Conservation (phyloP, 805 yeast genomes). For the Maudiozyma pseudohumilis region DNA sequence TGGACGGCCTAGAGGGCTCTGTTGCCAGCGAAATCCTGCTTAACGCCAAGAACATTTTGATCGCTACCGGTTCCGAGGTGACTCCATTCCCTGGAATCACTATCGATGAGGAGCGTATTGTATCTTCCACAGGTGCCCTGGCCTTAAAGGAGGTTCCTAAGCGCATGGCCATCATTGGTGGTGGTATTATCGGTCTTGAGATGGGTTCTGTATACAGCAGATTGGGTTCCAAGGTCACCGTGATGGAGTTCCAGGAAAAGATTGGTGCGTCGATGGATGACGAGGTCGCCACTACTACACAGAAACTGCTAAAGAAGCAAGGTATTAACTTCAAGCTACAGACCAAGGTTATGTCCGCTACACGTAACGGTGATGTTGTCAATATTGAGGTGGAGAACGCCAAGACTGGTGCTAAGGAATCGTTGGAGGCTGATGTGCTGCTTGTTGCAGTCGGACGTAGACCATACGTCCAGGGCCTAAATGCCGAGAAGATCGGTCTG, state of each 20-base stretch:
- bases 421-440: constrained; percentile 81
- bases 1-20: constrained; percentile 73
- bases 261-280: constrained; percentile 98
- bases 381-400: constrained; percentile 81
- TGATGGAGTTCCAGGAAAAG: constrained; percentile 79
- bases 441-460: constrained; percentile 98
- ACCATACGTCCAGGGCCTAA: constrained; percentile 85
- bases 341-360: constrained; percentile 83
- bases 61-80: constrained; percentile 98
- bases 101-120: constrained; percentile 94
- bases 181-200: constrained; percentile 98
- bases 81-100: constrained; percentile 98
- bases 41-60: constrained; percentile 77
- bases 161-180: constrained; percentile 88
- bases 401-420: constrained; percentile 72
- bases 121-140: constrained; percentile 88
- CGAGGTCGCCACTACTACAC: constrained; percentile 85
- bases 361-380: constrained; percentile 80
- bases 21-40: constrained; percentile 51
- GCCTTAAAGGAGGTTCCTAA: constrained; percentile 84
- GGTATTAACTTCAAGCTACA: constrained; percentile 88
- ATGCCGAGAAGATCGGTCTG: constrained; percentile 79
- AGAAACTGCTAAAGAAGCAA: constrained; percentile 86
- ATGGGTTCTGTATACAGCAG: constrained; percentile 98
- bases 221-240: constrained; percentile 91